Base-by-base conservation (phyloP, 345 rosid genomes). In the Hypericum perforatum region DNA sequence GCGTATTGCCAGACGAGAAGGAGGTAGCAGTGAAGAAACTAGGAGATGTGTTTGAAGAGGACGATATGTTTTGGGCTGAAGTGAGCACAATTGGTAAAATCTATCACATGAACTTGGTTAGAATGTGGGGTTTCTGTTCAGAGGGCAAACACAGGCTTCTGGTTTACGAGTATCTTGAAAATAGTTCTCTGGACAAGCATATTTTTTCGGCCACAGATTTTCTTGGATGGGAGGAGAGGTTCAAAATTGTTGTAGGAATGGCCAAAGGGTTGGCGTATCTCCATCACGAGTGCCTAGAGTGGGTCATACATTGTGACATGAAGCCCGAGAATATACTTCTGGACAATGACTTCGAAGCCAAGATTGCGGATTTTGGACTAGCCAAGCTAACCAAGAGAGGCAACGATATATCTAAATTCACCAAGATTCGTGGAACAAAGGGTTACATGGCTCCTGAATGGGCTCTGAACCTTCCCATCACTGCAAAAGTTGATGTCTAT, bases 371-470 rank as follows among this genome's bases (percentile, higher is more conserved):
- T 52, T 52, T 52, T 13, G 55, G 55, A 7, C 55, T 52, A 6
- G 55, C 55, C 5, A 52, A 52, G 41, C 8, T 52, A 8, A 57
- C 56, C 7, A 60, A 58, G 41, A 60, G 74, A 49, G 71, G 41
- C 13, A 14, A 32, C 44, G 38, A 14, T 6, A 52, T 15, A 11
- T 49, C 57, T 0, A 49, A 60, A 8, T 49, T 76, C 57, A 63
- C 75, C 0, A 56, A n/a, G 41, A 55, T 76, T 14, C 60, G 71
- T 41, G 78, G 78, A 39, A 73, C 81, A 5, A 66, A 64, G 48
- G 73, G 72, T 16, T 67, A 72, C 67, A 63, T 72, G 72, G 76
- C 72, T 38, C 76, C 76, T 2, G 73, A 67, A 56, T 68, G 77
- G 77, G 68, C 67, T 40, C 9, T 45, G 32, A 68, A 68, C 49